Base-by-base conservation (phyloP, 257 asterid species). In the Fraxinus pennsylvanica region DNA sequence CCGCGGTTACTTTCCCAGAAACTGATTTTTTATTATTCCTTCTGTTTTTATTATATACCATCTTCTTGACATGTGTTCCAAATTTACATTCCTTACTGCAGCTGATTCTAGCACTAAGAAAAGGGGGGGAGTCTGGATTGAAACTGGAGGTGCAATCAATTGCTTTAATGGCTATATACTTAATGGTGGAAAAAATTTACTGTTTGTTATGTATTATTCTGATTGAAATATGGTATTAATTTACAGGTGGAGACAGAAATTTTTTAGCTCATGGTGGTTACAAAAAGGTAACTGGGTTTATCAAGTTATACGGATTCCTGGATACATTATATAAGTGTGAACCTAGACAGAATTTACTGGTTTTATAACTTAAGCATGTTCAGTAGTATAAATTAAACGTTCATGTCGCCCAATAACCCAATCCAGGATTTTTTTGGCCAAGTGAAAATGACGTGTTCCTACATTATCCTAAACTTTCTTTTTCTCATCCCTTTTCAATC, bases 161-260 rank as follows among this genome's bases (percentile, higher is more conserved):
- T 80, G 47, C 69, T 69, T 68, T 74, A 14, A 71, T 65, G 25
- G 36, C 33, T 52, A 14, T 75, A 33, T 38, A 14, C 50, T 61
- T 19, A 19, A 6, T 52, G 68, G 17, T 29, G 41, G 39, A 68
- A 5, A 65, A 59, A 71, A 35, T 15, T 69, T 73, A 76, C 47
- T 57, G 2, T 79, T 25, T 73, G 13, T 45, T 57, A 69, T 41
- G 9, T 32, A 71, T 17, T 71, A 19, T 32, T 68, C 50, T 59
- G 50, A 19, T 66, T 73, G 43, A 35, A 81, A 3, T 75, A 43
- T 81, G 88, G 63, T 80, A 72, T 70, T 68, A 57, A 75, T 85
- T 83, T 76, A 67, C 90, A 92, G 98, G 92, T 35, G 89, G 83
- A 35, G 87, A 84, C 50, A 83, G 87, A 72, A 85, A 80, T 74